phyloP scores from a whole-genome alignment of 2,329 filamentous ascomycete genomes.

The Taxawa tesnikishii region DNA sequence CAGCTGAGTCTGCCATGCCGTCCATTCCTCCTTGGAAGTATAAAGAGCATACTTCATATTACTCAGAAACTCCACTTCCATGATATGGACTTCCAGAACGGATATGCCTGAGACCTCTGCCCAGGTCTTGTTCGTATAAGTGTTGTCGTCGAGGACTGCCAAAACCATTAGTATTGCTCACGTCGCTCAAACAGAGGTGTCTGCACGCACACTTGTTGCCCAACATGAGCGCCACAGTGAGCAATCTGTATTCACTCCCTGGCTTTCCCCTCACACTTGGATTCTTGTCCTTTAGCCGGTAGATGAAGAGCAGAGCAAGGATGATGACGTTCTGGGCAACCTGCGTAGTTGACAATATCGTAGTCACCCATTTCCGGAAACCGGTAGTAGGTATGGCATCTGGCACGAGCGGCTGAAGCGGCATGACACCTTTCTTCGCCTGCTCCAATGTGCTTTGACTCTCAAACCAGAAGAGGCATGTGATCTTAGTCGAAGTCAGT shows the following conservation, averaged over 20 bases:
- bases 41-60: slow-evolving; percentile 94
- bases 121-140: slow-evolving; percentile 99
- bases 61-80: slow-evolving; percentile 99
- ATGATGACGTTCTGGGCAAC: slow-evolving; percentile 93
- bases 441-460: slow-evolving; percentile 65
- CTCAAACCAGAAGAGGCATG: slow-evolving; percentile 97
- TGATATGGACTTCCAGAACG: slow-evolving; percentile 91
- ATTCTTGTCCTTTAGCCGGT: slow-evolving; percentile 82
- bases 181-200: no score
- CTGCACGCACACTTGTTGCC: slow-evolving; percentile 99
- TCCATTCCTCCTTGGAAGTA: slow-evolving; percentile 77
- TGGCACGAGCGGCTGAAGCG: slow-evolving; percentile 44
- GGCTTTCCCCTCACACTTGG: slow-evolving; percentile 79
- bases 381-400: slow-evolving; percentile 66
- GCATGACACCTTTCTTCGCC: slow-evolving; percentile 40
- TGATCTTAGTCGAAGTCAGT: no score
- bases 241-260: slow-evolving; percentile 82
- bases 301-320: slow-evolving; percentile 81
- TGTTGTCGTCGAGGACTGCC: slow-evolving; percentile 97
- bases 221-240: slow-evolving; percentile 93
- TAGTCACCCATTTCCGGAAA: slow-evolving; percentile 89
- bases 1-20: slow-evolving; percentile 72
- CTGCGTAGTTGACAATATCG: slow-evolving; percentile 83
- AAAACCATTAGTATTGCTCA: no score
- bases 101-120: slow-evolving; percentile 92